Conservation (phyloP, 2,329 filamentous ascomycete species). For the Xenosphaeropsis pyriputrescens region DNA sequence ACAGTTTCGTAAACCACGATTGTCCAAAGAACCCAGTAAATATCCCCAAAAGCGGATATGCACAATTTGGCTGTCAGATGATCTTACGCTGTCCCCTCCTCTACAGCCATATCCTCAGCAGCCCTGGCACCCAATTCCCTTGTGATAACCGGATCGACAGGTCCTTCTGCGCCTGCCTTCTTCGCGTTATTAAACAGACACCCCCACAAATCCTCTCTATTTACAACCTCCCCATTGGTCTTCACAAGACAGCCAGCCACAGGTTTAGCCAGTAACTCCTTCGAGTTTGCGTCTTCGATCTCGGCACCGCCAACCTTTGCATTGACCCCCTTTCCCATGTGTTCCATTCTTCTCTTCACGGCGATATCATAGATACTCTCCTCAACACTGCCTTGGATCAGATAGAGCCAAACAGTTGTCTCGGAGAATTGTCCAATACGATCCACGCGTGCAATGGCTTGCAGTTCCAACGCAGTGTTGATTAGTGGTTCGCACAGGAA, state of each 20-base stretch:
- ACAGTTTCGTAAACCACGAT: too few relatives aligned
- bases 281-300: conserved; percentile 70
- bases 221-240: conserved; percentile 66
- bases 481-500: conserved; percentile 90
- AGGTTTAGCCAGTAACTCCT: conserved; percentile 63
- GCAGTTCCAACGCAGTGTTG: conserved; percentile 85
- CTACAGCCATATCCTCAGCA: conserved; percentile 27
- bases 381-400: conserved; percentile 83
- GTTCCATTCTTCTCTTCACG: conserved; percentile 61
- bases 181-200: conserved; percentile 59
- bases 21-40: too few relatives aligned
- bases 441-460: conserved; percentile 89
- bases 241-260: conserved; percentile 58
- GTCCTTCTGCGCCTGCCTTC: conserved; percentile 4
- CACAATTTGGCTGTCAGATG: too few relatives aligned
- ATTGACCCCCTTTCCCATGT: conserved; percentile 41
- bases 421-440: conserved; percentile 79
- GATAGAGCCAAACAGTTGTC: conserved; percentile 91
- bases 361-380: conserved; percentile 84
- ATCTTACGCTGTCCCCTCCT: background rate
- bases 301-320: conserved; percentile 33
- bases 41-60: too few relatives aligned
- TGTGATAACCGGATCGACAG: conserved; percentile 9
- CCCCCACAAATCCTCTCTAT: conserved; percentile 68
- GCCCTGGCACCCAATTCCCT: conserved; percentile 33